A percentile compares a stretch with the other conserved stretches of the same genome.
These are phyloP conservation scores for Cyberlindnera nakhonratchasimensis DNA, from an alignment of 805 yeast species.

Conservation along the genomic window DNA sequence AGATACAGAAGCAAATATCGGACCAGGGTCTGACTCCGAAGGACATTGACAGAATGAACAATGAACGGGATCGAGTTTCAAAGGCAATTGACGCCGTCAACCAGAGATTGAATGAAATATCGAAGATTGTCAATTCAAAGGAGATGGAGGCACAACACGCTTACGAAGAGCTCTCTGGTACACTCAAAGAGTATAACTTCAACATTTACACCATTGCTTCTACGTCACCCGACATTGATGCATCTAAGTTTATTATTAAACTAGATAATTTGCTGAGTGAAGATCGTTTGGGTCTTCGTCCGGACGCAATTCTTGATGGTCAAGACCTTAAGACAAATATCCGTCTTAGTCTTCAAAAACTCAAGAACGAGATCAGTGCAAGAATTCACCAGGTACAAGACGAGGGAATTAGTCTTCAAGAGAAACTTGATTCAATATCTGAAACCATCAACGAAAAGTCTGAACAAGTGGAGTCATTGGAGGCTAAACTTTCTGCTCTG, in stretches of 20 bases:
- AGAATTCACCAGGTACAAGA: slow-evolving; percentile 52
- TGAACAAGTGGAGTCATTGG: slow-evolving; percentile 53
- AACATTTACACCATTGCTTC: slow-evolving; percentile 47
- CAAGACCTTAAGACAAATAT: slow-evolving; percentile 36
- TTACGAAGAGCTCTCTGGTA: slow-evolving; percentile 48
- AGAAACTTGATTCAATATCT: slow-evolving; percentile 50
- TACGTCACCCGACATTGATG: slow-evolving; percentile 26
- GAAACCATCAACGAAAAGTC: slow-evolving; percentile 55
- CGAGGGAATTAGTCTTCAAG: slow-evolving; percentile 54
- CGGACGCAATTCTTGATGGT: slow-evolving; percentile 37
- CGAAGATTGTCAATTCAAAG: slow-evolving; percentile 44
- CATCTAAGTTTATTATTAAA: slow-evolving; percentile 38
- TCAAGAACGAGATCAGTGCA: slow-evolving; percentile 45
- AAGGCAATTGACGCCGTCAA: slow-evolving; percentile 47
- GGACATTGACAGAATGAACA: slow-evolving; percentile 59
- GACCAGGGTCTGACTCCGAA: slow-evolving; percentile 57
- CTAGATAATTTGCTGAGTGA: slow-evolving; percentile 39
- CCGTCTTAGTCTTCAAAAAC: slow-evolving; percentile 36
- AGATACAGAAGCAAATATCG: slow-evolving; percentile 41
- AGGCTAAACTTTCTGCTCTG: slow-evolving; percentile 49
- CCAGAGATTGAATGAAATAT: slow-evolving; percentile 43
- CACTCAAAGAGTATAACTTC: slow-evolving; percentile 55
- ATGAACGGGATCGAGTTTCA: slow-evolving; percentile 57
- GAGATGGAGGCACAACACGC: slow-evolving; percentile 47
- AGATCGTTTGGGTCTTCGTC: slow-evolving; percentile 43